phyloP scores from a whole-genome alignment of 2,329 filamentous ascomycete genomes.

The Pleurostoma richardsiae region DNA sequence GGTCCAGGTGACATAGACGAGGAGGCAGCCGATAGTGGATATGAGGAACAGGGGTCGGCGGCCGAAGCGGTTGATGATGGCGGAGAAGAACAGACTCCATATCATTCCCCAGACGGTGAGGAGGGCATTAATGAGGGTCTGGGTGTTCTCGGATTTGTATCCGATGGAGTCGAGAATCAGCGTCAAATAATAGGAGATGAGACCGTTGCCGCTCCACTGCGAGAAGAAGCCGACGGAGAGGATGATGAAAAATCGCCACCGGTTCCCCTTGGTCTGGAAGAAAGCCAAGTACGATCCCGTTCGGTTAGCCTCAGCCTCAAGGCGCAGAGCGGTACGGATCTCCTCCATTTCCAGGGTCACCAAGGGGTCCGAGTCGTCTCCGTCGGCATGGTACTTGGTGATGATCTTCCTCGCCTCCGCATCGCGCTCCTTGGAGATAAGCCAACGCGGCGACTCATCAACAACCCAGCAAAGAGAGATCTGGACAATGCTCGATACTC shows the following conservation, averaged over 20 bases:
- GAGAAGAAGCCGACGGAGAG: constrained; percentile 58
- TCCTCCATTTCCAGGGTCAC: constrained; percentile 29
- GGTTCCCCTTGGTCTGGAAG: constrained; percentile 54
- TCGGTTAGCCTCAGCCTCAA: constrained; percentile 42
- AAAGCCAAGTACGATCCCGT: constrained; percentile 51
- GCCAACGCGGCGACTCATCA: constrained; percentile 52
- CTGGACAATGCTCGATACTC: constrained; percentile 45
- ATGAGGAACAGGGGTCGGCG: constrained; percentile 17
- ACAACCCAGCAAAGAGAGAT: constrained; percentile 47
- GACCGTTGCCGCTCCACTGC: constrained; percentile 58
- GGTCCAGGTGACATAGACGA: constrained; percentile 11
- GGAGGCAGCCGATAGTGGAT: constrained; percentile 12
- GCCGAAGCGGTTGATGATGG: constrained; percentile 20
- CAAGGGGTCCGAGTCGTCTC: constrained; percentile 5
- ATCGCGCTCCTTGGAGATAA: constrained; percentile 49
- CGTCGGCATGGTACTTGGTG: constrained; percentile 29
- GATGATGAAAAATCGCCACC: constrained; percentile 52
- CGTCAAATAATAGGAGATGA: constrained; percentile 56
- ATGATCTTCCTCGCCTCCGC: constrained; percentile 54
- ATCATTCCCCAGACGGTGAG: constrained; percentile 29
- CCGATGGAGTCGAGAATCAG: constrained; percentile 51
- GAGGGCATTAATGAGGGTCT: constrained; percentile 41
- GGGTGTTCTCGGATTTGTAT: constrained; percentile 46
- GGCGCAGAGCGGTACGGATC: constrained; percentile 55
- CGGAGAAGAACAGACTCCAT: constrained; percentile 37